Base-by-base conservation (phyloP, 73 alveolate genomes). In the Paramecium sonneborni region DNA sequence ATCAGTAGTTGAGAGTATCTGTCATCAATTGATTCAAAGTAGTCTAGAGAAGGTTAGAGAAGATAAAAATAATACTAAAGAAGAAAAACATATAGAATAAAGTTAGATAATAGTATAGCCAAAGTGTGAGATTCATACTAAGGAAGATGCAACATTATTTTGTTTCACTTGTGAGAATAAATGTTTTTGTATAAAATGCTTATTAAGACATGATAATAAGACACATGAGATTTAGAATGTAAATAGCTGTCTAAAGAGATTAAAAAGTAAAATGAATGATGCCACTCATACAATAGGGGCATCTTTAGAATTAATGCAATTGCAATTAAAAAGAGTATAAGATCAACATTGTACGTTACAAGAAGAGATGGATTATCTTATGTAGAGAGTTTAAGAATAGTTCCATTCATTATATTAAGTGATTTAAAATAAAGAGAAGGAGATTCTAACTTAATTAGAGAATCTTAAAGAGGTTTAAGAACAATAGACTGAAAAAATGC, bases 271-370 rank as follows among this genome's bases (percentile, higher is more conserved):
- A 79, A 79, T 79, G 90, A 79, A 79, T 79, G 90, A 79, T 23
- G 72, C 90, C 9, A 79, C 72, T 43, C 90, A 79, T 23, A 79
- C 90, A 6, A 79, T 79, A 5, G 90, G 76, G 1, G 90, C 90
- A 23, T 79, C 90, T 2, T 79, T 79, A 46, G 90, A 79, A 44
- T 79, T 79, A 79, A 43, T 79, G 74, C 32, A 79, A 79, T 34
- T 79, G 12, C 72, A 79, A 79, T 79, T 39, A 44, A 79, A 79
- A 44, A 38, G 90, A 24, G 44, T 79, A 15, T 24, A 24, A 23
- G 72, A 79, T 41, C 15, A 79, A 44, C 76, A 79, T 43, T 79
- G 41, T 9, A 79, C 34, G 1, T 34, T 30, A 3, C 14, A 43
- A 43, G 90, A 79, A 44, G 90, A 79, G 44, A 30, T 79, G 74